Base-by-base conservation (phyloP, 192 early-diverging fungal species). In the Backusella parvicylindrica region DNA sequence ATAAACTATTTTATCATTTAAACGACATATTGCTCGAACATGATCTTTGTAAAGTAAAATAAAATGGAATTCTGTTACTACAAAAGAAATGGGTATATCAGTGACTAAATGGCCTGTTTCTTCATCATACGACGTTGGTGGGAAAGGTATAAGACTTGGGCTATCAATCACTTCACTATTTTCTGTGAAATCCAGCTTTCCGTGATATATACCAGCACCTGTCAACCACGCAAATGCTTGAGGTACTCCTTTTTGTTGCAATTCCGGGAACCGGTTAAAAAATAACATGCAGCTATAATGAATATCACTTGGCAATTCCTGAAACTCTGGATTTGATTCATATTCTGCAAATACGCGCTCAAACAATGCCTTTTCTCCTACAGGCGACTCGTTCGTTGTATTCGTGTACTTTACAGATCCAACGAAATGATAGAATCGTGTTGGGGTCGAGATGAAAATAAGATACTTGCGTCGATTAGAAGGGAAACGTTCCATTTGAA, bases 181-280 rank as follows among this genome's bases (percentile, higher is more conserved):
- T 2, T 87, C 86, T 12, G 89, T 91, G 82, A 95, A 94, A 5
- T 86, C 84, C 23, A 98, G 84, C 32, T 88, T 87, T 33, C 97
- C 96, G 75, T 91, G 91, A 77, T 94, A 97, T 9, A 98, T 87
- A 65, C 97, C 97, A 66, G 94, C 86, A 3, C 84, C 90, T 6
- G 96, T 97, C 72, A 95, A 75, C 97, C 97, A 99, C 2, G 92
- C 93, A 88, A 97, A 96, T 40, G 87, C 89, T 69, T 94, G 89
- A 6, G 92, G 89, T 11, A 85, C 76, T 15, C 88, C 87, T 70
- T 87, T 88, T 36, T 83, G 81, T n/a, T 89, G 88, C 31, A 87
- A 78, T 70, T 91, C 90, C 64, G 92, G 82, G 75, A 82, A 92
- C 26, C 79, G 87, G 41, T 88, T 89, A 78, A 87, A 94, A 65